These are phyloP conservation scores for Nakazawaea wickerhamii DNA, from an alignment of 805 yeast species.

Conservation along the genomic window DNA sequence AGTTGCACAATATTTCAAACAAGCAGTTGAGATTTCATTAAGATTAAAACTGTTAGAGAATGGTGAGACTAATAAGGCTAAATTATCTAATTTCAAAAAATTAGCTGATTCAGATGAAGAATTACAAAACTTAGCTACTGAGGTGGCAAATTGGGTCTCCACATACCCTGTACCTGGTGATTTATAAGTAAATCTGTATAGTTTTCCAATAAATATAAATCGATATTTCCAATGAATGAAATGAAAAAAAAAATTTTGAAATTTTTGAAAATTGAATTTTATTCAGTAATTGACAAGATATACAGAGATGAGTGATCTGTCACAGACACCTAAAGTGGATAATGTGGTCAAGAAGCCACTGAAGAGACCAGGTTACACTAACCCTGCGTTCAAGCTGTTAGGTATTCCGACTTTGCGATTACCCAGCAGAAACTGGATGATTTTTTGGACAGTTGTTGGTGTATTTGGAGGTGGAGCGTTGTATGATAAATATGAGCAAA, in stretches of 20 bases:
- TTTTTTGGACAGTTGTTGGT: constrained; percentile 72
- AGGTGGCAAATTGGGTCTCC: constrained; percentile 68
- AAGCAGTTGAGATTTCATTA: constrained; percentile 67
- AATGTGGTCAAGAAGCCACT: no score
- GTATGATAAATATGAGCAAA: constrained; percentile 76
- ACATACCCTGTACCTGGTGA: constrained; percentile 89
- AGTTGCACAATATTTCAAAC: constrained; percentile 75
- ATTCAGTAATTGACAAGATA: no score
- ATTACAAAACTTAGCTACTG: constrained; percentile 55
- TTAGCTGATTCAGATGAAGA: constrained; percentile 60
- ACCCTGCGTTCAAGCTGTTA: constrained; percentile 81
- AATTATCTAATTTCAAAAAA: constrained; percentile 64
- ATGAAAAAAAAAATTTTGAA: not conserved
- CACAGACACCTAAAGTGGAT: no score
- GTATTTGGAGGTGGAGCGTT: constrained; percentile 66
- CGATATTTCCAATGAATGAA: not conserved
- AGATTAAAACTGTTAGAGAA: constrained; percentile 53
- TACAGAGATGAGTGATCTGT: not conserved
- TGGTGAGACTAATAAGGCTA: constrained; percentile 53
- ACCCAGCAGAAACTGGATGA: constrained; percentile 91
- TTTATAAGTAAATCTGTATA: constrained; percentile 19
- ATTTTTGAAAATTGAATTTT: no score
- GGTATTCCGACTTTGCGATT: constrained; percentile 74
- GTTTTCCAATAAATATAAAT: not conserved
- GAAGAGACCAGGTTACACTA: constrained; percentile 36